Conservation (phyloP, 2,329 filamentous ascomycete genomes). For the Graphilbum ipis-grandicollis region DNA sequence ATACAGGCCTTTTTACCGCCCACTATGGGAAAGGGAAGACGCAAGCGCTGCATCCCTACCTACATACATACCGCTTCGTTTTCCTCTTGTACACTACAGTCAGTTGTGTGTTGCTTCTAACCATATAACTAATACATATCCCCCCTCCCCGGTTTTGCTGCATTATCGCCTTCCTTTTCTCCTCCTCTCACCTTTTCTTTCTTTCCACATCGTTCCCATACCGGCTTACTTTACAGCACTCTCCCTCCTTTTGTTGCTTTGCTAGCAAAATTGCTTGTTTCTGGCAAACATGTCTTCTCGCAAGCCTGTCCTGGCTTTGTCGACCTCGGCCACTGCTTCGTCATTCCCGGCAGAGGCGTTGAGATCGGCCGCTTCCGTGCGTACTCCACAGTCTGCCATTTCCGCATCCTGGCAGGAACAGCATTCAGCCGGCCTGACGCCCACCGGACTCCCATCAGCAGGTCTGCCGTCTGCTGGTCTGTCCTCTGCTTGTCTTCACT, state of each 20-base stretch:
- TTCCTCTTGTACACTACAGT: too few relatives aligned
- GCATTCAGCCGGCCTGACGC: conserved; percentile 21
- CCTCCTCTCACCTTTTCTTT: too few relatives aligned
- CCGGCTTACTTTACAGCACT: neutral
- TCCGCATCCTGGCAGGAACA: conserved; percentile 26
- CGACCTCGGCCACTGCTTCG: conserved; percentile 34
- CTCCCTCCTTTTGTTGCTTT: neutral
- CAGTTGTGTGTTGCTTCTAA: too few relatives aligned
- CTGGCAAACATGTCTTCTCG: conserved; percentile 28
- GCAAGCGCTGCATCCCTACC: too few relatives aligned
- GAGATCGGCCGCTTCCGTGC: conserved; percentile 28
- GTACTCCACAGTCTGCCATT: conserved; percentile 50
- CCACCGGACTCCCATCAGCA: conserved; percentile 21
- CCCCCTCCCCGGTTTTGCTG: too few relatives aligned
- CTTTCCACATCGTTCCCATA: too few relatives aligned
- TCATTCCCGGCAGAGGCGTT: conserved; percentile 32
- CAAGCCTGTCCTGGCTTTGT: conserved; percentile 40
- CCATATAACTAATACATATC: too few relatives aligned
- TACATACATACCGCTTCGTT: too few relatives aligned
- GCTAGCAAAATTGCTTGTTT: conserved; percentile 6
- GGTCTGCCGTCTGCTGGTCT: conserved; percentile 23
- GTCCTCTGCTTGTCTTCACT: conserved; percentile 16
- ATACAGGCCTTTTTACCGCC: too few relatives aligned
- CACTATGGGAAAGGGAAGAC: too few relatives aligned
- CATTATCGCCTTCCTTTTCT: too few relatives aligned